Evolutionary conservation across 2,329 filamentous ascomycete genomes (phyloP).

Genomic region (Hyphodiscus sp.): DNA sequence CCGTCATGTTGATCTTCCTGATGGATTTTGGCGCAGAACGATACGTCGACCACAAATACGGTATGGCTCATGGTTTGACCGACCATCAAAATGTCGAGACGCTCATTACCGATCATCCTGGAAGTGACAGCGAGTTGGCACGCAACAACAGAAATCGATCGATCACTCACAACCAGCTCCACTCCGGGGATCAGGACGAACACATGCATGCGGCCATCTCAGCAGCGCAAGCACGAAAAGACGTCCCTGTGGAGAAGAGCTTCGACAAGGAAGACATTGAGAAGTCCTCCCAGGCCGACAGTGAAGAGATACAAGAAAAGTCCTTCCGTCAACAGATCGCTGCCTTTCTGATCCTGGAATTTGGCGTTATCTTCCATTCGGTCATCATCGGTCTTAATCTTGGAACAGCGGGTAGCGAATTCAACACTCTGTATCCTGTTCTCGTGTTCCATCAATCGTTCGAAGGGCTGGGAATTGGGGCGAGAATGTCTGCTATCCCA

Average conservation of each 20-base stretch:
- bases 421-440: conserved; percentile 51
- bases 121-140: not conserved
- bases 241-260: conserved; percentile 15
- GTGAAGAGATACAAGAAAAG: conserved; percentile 20
- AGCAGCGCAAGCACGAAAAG: conserved; percentile 16
- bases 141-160: not conserved
- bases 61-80: conserved; percentile 18
- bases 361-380: conserved; percentile 54
- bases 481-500: conserved; percentile 50
- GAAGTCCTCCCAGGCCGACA: conserved; percentile 1
- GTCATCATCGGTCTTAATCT: conserved; percentile 58
- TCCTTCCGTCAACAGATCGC: conserved; percentile 38
- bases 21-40: conserved; percentile 54
- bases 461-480: conserved; percentile 56
- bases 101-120: conserved; percentile 21
- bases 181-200: conserved; percentile 36
- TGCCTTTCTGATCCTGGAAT: conserved; percentile 36
- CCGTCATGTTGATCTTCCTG: conserved; percentile 48
- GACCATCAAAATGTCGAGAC: conserved; percentile 18
- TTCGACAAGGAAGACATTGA: conserved; percentile 14
- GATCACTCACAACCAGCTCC: conserved; percentile 33
- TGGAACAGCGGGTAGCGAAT: conserved; percentile 51
- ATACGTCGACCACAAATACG: conserved; percentile 33
- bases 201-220: conserved; percentile 14
- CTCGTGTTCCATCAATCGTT: conserved; percentile 59